Percentiles rank a stretch among this genome's conserved stretches.
Conservation (phyloP, 2,329 filamentous ascomycete genomes). For the Neonectria ditissima region DNA sequence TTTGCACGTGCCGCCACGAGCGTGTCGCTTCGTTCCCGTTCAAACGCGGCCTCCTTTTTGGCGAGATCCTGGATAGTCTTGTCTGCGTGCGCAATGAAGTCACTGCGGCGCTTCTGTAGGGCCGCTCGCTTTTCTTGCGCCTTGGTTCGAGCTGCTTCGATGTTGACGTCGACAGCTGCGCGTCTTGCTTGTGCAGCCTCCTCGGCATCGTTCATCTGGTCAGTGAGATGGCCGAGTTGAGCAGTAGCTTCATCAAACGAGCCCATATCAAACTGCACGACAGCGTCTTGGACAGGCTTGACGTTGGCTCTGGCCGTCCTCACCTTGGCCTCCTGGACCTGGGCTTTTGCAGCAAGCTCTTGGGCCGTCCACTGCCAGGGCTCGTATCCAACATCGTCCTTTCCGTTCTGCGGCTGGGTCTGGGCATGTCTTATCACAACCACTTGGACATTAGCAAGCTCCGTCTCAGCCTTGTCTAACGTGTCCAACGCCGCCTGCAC, state of each 20-base stretch:
- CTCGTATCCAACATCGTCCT: neutral
- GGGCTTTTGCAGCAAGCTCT: neutral
- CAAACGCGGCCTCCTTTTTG: neutral
- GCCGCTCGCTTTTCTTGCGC: neutral
- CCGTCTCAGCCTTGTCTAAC: neutral
- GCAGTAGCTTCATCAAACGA: neutral
- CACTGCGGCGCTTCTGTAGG: neutral
- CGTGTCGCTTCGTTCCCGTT: neutral
- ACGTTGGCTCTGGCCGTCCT: neutral
- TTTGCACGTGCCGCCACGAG: neutral
- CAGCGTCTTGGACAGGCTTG: neutral
- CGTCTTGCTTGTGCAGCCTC: neutral
- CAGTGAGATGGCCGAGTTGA: neutral
- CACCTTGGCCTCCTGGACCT: neutral
- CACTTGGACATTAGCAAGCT: neutral
- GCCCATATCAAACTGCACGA: neutral
- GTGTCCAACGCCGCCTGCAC: neutral
- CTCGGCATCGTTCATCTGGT: neutral
- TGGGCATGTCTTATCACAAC: neutral
- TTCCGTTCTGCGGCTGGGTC: neutral
- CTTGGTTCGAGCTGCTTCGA: neutral
- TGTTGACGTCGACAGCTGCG: neutral
- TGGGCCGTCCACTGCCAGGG: conserved; percentile 2
- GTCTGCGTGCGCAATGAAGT: neutral
- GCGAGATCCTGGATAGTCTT: neutral